phyloP scores from a whole-genome alignment of 2,329 filamentous ascomycete species.

The Pseudogymnoascus sp. region DNA sequence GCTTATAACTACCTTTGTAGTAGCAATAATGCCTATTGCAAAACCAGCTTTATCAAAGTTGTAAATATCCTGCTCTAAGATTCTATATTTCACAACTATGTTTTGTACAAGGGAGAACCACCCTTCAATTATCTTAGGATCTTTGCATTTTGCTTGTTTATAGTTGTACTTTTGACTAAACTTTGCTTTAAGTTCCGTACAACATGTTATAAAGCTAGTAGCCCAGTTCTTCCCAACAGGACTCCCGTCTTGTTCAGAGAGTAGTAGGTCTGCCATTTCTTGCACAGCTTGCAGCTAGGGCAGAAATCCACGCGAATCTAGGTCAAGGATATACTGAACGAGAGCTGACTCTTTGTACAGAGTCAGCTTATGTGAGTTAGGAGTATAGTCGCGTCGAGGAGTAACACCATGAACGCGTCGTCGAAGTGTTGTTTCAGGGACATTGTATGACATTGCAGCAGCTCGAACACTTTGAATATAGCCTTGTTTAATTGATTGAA shows the following conservation, averaged over 20 bases:
- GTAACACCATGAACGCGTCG: neutral
- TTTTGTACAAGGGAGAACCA: slow-evolving; percentile 15
- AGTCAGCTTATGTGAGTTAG: no score
- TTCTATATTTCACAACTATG: slow-evolving; percentile 14
- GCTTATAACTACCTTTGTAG: neutral
- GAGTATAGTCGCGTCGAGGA: no score
- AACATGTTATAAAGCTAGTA: neutral
- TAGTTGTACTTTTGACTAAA: slow-evolving; percentile 19
- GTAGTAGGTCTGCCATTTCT: neutral
- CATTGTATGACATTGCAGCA: neutral
- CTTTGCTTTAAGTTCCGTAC: slow-evolving; percentile 12
- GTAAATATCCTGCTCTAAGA: slow-evolving; percentile 12
- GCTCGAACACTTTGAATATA: neutral
- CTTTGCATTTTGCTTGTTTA: slow-evolving; percentile 18
- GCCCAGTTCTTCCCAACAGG: no score
- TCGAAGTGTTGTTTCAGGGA: neutral
- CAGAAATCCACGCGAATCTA: neutral
- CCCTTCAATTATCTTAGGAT: slow-evolving; percentile 16
- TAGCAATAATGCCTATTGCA: no score
- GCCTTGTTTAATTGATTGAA: neutral
- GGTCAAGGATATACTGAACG: neutral
- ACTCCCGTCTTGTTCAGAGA: neutral
- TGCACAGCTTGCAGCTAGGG: neutral
- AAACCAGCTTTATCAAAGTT: no score
- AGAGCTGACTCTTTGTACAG: neutral